These are phyloP conservation scores for Corylus avellana DNA, from an alignment of 306 rosid genomes.

Conservation along the genomic window DNA sequence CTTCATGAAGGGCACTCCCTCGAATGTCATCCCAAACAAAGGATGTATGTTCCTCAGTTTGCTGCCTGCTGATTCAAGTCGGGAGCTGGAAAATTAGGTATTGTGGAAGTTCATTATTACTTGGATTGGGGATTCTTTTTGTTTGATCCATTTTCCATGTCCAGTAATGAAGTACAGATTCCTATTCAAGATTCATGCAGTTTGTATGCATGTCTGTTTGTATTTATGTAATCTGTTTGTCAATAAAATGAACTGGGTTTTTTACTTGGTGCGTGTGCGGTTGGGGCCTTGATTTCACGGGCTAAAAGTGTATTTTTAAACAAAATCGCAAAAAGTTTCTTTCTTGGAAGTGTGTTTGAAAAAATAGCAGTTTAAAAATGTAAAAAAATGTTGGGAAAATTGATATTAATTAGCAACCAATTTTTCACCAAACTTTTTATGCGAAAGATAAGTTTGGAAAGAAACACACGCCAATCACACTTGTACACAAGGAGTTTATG, in stretches of 20 bases:
- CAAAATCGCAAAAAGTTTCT: no score
- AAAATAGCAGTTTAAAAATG: no score
- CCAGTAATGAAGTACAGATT: not conserved
- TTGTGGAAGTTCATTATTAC: constrained; percentile 12
- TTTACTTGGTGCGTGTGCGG: not conserved
- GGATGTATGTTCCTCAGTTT: constrained; percentile 17
- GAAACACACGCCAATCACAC: no score
- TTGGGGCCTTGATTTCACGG: no score
- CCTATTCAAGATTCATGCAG: constrained; percentile 4
- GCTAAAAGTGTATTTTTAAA: no score
- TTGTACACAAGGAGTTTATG: no score
- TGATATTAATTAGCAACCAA: no score
- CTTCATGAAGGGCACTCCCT: not conserved
- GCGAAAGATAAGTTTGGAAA: no score
- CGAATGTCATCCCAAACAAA: not conserved
- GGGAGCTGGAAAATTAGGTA: not conserved
- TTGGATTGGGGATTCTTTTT: constrained; percentile 18
- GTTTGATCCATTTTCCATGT: not conserved
- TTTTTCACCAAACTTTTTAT: no score
- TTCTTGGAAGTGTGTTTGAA: no score
- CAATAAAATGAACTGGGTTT: not conserved
- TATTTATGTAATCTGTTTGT: not conserved
- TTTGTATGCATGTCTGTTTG: not conserved
- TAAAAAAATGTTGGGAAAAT: no score
- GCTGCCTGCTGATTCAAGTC: constrained; percentile 9